phyloP scores from a whole-genome alignment of 805 yeast genomes.

The Zygotorulaspora chibaensis region DNA sequence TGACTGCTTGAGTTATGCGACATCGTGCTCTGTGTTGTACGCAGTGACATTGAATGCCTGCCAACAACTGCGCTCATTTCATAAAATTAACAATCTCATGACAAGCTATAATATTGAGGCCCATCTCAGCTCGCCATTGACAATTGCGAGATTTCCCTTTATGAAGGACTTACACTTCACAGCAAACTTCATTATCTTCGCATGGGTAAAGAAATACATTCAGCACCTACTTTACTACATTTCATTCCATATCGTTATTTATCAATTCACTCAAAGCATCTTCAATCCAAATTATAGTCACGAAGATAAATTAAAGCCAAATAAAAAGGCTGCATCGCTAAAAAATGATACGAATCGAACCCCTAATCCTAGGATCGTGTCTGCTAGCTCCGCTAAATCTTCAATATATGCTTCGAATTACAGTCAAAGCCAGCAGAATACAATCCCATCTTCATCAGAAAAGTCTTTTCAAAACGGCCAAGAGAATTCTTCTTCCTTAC shows the following conservation, averaged over 20 bases:
- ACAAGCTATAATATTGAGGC: neutral
- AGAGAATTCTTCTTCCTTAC: neutral
- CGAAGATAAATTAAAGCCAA: slow-evolving; percentile 7
- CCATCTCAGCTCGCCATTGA: slow-evolving; percentile 2
- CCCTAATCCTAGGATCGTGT: slow-evolving; percentile 6
- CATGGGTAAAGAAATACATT: slow-evolving; percentile 15
- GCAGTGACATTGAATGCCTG: slow-evolving; percentile 20
- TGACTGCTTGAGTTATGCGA: slow-evolving; percentile 29
- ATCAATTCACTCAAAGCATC: slow-evolving; percentile 22
- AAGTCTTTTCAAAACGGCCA: neutral
- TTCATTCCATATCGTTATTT: slow-evolving; percentile 30
- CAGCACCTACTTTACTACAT: slow-evolving; percentile 20
- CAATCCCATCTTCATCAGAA: neutral
- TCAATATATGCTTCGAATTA: neutral
- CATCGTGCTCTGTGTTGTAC: slow-evolving; percentile 28
- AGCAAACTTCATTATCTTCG: neutral
- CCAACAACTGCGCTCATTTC: slow-evolving; percentile 11
- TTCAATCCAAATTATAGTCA: slow-evolving; percentile 10
- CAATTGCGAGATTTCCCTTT: neutral
- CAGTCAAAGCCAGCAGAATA: neutral
- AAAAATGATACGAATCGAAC: slow-evolving; percentile 7
- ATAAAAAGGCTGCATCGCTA: slow-evolving; percentile 4
- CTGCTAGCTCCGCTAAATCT: slow-evolving; percentile 9
- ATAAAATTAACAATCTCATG: slow-evolving; percentile 1
- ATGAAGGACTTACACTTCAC: neutral